Evolutionary conservation across 1,284 basidiomycete genomes (phyloP), one percentile per base, ranked within the genome.

Genomic region (Rhodotorula sp.): DNA sequence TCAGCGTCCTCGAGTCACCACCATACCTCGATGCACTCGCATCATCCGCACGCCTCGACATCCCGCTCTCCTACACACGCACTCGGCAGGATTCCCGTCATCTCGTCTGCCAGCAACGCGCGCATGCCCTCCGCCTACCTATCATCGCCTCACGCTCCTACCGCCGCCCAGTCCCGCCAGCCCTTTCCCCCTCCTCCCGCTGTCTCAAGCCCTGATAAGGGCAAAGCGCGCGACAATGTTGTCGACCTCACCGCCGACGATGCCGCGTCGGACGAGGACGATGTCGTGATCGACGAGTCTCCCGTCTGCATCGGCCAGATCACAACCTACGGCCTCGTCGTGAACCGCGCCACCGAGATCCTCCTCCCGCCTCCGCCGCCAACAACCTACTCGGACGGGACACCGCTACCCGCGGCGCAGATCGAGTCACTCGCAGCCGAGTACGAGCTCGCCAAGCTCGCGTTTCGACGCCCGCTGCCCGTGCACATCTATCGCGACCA

Each of bases 271-370:
- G 72, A 72, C 54, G 62, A 66, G 27, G 74, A 75, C 42, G 69
- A 71, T 7, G 54, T 74, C 44, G 64, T 77, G 19, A 57, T 71
- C 7, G 71, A 73, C 61, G 68, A 68, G 10, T 50, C 61, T 10
- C 75, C 75, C 19, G 87, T 96, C 59, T 96, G 93, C 80, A 94
- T 97, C 68, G 93, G 93, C 4, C 90, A 91, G 66, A 84, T 97
- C 61, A 85, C 86, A 55, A 89, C 89, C 14, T 90, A 89, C 21
- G 92, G 91, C 7, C 86, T 96, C 59, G 89, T 96, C 66, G 85
- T 95, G 13, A 94, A 94, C 81, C 93, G 92, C 5, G 86, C 90
- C n/a, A 79, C 85, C 34, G 93, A 92, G 78, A 83, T 92, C 27
- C 80, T 85, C 45, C 82, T 85, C 12, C 86, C 85, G 12, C 55